Evolutionary conservation across 75 land plant species (phyloP), one percentile per base, ranked within the genome.

Genomic region (Sequoiadendron giganteum): DNA sequence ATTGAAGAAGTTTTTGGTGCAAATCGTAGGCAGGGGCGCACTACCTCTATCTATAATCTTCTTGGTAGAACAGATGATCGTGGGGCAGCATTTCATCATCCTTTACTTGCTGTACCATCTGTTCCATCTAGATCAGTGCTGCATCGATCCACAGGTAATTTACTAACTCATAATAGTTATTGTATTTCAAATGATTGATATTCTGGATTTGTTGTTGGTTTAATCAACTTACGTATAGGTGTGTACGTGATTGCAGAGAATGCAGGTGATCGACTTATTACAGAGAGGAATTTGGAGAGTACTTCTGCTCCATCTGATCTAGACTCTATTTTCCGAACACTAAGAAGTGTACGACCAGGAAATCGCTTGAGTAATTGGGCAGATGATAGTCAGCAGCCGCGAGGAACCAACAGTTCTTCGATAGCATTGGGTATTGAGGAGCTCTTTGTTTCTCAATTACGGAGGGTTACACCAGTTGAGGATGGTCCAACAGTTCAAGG

Each of bases 1-100:
- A 94, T 98, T 91, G 99, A 98, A 89, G 92, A 93, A 77, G 92
- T 98, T 70, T 96, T 98, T 94, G 99, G 98, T 48, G 90, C 95
- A 78, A 94, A 92, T 56, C 88, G 99, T 55, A 95, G 96, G 8
- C 92, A 90, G 84, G 95, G 92, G 10, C 91, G 95, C 3, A 92
- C 95, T 8, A 92, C 96, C 78, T 94, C 95, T 56, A 94, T 95
- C 43, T 95, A 94, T 79, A 95, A 90, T 91, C 93, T 94, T 38
- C 89, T 97, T 85, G 99, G 97, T 3, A 92, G 99, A 88, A 88
- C 90, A 83, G 93, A 93, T 65, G 97, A 95, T 52, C 90, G 90
- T 89, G 92, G 93, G 79, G 91, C 90, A 34, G 93, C 96, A 30
- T 88, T 91, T 80, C 95, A 94, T 16, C 99, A 98, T 88, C 99